Evolutionary conservation across 768 basidiomycete species (phyloP).

Genomic region (Filobasidium wieringae): DNA sequence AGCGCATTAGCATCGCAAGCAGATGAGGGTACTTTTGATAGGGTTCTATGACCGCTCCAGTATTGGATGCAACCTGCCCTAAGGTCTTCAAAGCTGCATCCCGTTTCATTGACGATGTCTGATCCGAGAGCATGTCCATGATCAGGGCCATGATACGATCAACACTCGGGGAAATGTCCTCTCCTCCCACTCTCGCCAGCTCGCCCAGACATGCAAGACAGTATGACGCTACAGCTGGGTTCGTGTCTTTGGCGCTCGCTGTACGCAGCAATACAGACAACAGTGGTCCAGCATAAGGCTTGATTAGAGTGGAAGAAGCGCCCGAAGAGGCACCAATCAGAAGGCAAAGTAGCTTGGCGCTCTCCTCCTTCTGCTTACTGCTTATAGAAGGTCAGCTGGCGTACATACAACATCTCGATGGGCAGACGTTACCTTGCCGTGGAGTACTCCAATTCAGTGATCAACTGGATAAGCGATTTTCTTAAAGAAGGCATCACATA

Average conservation of each 20-base stretch:
- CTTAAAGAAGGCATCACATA: conserved; percentile 96
- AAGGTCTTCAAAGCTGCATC: conserved; percentile 89
- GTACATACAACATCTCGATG: not conserved
- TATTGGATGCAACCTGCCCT: conserved; percentile 89
- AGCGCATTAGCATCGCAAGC: conserved; percentile 68
- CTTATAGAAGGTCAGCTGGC: not conserved
- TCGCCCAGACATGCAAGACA: conserved; percentile 91
- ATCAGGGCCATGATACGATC: conserved; percentile 82
- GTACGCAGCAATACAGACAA: conserved; percentile 83
- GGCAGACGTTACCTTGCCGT: conserved; percentile 52
- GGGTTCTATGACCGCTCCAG: conserved; percentile 85
- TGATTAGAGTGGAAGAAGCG: conserved; percentile 85
- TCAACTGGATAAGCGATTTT: conserved; percentile 85
- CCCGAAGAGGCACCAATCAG: conserved; percentile 83
- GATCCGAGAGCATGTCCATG: conserved; percentile 77
- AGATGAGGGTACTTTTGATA: conserved; percentile 83
- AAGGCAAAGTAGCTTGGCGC: conserved; percentile 74
- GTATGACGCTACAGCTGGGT: conserved; percentile 78
- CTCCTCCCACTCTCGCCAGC: conserved; percentile 81
- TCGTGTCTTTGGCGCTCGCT: conserved; percentile 57
- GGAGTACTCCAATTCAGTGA: conserved; percentile 94
- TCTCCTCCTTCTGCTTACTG: conserved; percentile 57
- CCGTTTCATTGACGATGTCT: conserved; percentile 64
- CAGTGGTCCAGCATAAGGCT: conserved; percentile 89
- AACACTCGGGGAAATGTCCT: conserved; percentile 72